Conservation (phyloP, 139 green algal genomes). For the Chlorella ohadii region DNA sequence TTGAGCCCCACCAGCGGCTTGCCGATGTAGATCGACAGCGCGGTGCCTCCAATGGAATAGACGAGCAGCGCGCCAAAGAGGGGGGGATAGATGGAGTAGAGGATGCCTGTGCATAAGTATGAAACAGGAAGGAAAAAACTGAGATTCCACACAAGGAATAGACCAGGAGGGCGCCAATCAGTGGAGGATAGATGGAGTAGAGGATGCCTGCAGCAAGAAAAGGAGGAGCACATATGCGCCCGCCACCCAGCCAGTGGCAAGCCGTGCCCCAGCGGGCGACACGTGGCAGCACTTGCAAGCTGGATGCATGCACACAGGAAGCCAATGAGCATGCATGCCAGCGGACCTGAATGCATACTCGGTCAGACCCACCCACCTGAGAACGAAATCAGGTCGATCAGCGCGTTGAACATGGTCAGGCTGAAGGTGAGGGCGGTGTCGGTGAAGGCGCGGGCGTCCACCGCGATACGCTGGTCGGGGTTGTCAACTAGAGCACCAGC, state of each 20-base stretch:
- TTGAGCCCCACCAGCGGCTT: slow-evolving; percentile 92
- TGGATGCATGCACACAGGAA: too few species aligned
- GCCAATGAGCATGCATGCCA: too few species aligned
- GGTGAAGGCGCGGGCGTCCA: slow-evolving; percentile 90
- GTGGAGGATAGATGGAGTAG: too few species aligned
- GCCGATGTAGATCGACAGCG: slow-evolving; percentile 73
- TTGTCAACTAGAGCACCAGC: slow-evolving; percentile 81
- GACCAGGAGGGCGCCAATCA: too few species aligned
- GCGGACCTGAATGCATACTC: too few species aligned
- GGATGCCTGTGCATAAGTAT: slow-evolving; percentile 71
- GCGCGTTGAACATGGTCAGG: slow-evolving; percentile 87
- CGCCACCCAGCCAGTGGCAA: too few species aligned
- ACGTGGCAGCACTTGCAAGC: too few species aligned
- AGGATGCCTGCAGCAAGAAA: too few species aligned
- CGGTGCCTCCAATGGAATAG: slow-evolving; percentile 94
- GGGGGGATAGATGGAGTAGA: slow-evolving; percentile 98
- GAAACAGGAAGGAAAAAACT: not conserved
- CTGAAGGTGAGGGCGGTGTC: slow-evolving; percentile 85
- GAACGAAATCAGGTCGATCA: slow-evolving; percentile 95
- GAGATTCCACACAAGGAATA: too few species aligned
- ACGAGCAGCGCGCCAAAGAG: slow-evolving; percentile 93
- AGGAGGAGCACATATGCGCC: too few species aligned
- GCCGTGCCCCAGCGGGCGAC: too few species aligned
- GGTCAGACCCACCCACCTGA: too few species aligned
- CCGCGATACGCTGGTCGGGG: slow-evolving; percentile 91